Conservation (phyloP, 305 asterid genomes). For the Striga hermonthica region DNA sequence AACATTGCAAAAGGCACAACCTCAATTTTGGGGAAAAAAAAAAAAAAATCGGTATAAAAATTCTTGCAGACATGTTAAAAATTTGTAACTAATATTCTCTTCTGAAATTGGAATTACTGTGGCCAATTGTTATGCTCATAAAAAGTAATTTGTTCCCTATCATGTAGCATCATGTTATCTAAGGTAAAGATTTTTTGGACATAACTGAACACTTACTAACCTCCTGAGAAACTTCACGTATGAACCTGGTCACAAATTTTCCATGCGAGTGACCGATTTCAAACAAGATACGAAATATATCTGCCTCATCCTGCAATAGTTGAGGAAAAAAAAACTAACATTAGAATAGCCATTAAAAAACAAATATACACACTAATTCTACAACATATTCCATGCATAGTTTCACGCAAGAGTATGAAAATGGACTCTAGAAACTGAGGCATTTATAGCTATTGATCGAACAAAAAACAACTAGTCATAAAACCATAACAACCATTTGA, state of each 20-base stretch:
- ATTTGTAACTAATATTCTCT: constrained; percentile 4
- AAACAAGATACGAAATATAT: constrained; percentile 50
- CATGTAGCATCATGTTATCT: constrained; percentile 5
- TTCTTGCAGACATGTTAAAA: not conserved
- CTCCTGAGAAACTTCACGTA: constrained; percentile 56
- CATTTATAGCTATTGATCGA: not conserved
- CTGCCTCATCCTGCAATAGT: constrained; percentile 81
- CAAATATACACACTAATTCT: not conserved
- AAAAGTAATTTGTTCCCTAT: not conserved
- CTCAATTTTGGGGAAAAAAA: too few relatives aligned
- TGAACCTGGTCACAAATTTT: constrained; percentile 50
- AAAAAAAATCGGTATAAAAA: constrained; percentile 2
- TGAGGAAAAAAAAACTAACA: constrained; percentile 7
- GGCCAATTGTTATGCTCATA: not conserved
- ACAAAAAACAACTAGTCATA: not conserved
- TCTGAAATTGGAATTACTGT: constrained; percentile 5
- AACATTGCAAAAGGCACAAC: too few relatives aligned
- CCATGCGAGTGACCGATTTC: constrained; percentile 68
- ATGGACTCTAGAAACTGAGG: not conserved
- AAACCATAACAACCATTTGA: not conserved
- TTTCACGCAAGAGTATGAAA: not conserved
- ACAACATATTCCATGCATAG: not conserved
- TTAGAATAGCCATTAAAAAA: not conserved
- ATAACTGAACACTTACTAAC: constrained; percentile 40
- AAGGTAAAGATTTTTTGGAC: constrained; percentile 22